These are phyloP conservation scores for Pulveroboletus ravenelii DNA, from an alignment of 768 basidiomycete species.

Conservation along the genomic window DNA sequence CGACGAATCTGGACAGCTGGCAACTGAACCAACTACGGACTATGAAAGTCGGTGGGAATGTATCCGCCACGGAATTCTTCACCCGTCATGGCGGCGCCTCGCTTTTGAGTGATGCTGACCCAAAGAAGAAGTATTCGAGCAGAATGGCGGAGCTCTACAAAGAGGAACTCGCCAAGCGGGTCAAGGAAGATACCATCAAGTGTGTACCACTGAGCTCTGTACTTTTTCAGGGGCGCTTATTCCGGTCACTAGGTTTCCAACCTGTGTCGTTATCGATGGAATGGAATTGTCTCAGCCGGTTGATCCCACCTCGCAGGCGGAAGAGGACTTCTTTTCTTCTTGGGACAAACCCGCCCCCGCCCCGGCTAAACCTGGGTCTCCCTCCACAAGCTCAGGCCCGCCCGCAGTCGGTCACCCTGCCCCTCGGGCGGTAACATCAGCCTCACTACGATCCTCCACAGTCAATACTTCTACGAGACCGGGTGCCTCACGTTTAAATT, in stretches of 20 bases:
- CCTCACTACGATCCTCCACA: conserved; percentile 44
- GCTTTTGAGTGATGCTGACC: conserved; percentile 66
- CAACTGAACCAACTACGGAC: conserved; percentile 83
- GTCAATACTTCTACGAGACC: conserved; percentile 33
- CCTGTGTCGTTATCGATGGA: conserved; percentile 81
- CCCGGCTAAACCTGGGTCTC: conserved; percentile 43
- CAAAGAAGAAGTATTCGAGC: conserved; percentile 87
- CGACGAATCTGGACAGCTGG: conserved; percentile 96
- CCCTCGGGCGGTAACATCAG: conserved; percentile 64
- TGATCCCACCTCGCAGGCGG: conserved; percentile 43
- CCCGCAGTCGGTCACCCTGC: conserved; percentile 55
- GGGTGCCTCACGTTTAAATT: conserved; percentile 40
- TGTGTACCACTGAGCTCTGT: conserved; percentile 32
- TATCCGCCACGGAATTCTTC: conserved; percentile 82
- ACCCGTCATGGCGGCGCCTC: conserved; percentile 76
- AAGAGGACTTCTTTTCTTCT: conserved; percentile 95
- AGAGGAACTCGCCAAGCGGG: conserved; percentile 79
- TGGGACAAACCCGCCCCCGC: conserved; percentile 80
- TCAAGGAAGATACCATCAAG: conserved; percentile 70
- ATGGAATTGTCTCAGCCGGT: conserved; percentile 42
- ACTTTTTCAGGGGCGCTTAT: not conserved
- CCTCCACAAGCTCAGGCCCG: conserved; percentile 48
- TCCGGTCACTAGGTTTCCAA: conserved; percentile 55
- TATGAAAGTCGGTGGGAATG: conserved; percentile 96
- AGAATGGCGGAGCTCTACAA: conserved; percentile 85